Evolutionary conservation across 73 alveolate species (phyloP), one percentile per base, ranked within the genome.

Genomic region (Paramecium primaurelia): DNA sequence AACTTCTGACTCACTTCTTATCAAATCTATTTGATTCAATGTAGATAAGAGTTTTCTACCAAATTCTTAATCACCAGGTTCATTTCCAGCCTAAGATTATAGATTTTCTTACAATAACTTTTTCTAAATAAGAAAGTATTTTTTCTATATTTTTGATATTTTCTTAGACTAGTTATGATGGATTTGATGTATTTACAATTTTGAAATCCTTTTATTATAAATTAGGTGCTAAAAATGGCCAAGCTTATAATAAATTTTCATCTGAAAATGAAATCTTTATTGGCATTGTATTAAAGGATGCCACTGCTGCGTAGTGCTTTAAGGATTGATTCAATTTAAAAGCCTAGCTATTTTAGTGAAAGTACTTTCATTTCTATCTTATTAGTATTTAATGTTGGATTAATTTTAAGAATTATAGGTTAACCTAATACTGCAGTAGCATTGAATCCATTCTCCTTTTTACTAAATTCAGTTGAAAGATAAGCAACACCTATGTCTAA

Each of bases 381-480:
- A 34, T 45, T 80, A 8, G 18, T 10, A 20, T 44, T 49, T 26
- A 80, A 44, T 20, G 91, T 80, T 80, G 91, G 91, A 45, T 80
- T 47, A 9, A 80, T 12, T 80, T 80, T 80, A n/a, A 80, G 75
- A 11, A 80, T 80, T 11, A 80, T 80, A 11, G 91, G 91, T 44
- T 80, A 80, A 25, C 91, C 75, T 80, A 80, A 36, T 26, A 80
- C 91, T 80, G 91, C 71, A 11, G 77, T 80, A 45, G 91, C 71
- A 45, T 42, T 80, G 51, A 80, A 80, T n/a, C 91, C 91, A 45
- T 80, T 80, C 25, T 80, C 91, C 49, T 80, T 80, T 80, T 80
- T 80, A 64, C 71, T 80, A 26, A 45, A 80, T 25, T 80, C 91
- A 47, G 91, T 80, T 12, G 91, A 80, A 12, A 80, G 45, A 45